Base-by-base conservation (phyloP, 192 early-diverging fungal species). In the Piromyces finnis region DNA sequence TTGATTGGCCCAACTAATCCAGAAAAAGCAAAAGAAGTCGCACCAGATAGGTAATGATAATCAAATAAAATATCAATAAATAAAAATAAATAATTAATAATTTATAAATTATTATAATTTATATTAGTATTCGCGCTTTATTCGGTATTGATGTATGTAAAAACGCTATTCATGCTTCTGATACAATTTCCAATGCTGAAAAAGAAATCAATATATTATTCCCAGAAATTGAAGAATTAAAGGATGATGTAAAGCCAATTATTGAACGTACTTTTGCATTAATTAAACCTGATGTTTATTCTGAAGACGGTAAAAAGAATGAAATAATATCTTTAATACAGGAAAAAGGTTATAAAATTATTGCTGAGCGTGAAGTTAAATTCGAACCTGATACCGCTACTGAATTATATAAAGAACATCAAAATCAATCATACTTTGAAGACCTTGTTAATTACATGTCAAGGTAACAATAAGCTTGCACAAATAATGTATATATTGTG, bases 251-350 rank as follows among this genome's bases (percentile, higher is more conserved):
- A 11, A 68, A 68, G n/a, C 51, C 51, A 68, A 68, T n/a, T 16
- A 81, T 80, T 15, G 89, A 90, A 77, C 77, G 81, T 13, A 90
- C 89, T 0, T 79, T 90, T 28, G 89, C 89, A 9, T 80, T 91
- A 77, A 89, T 91, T 81, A 91, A 91, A 82, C 90, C 90, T 13
- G 90, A 91, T 80, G 87, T 87, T 15, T 77, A 87, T 91, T 22
- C 29, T 90, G 41, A 85, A 85, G 17, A 79, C 80, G 12, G 82
- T 90, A 59, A 77, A 84, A 28, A 78, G 82, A n/a, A 88, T 88
- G 77, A 82, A 88, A 18, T 88, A 91, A 79, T 82, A 85, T 13
- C 80, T 90, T 28, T 82, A 84, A 16, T 68, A 83, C 30, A 85
- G 82, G 79, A 86, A 85, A 77, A 89, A 89, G 81, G 77, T 88